Percentiles rank a stretch among this genome's conserved stretches.
These are phyloP conservation scores for Gnomoniopsis smithogilvyi DNA, from an alignment of 2,329 filamentous ascomycete species.

Conservation along the genomic window DNA sequence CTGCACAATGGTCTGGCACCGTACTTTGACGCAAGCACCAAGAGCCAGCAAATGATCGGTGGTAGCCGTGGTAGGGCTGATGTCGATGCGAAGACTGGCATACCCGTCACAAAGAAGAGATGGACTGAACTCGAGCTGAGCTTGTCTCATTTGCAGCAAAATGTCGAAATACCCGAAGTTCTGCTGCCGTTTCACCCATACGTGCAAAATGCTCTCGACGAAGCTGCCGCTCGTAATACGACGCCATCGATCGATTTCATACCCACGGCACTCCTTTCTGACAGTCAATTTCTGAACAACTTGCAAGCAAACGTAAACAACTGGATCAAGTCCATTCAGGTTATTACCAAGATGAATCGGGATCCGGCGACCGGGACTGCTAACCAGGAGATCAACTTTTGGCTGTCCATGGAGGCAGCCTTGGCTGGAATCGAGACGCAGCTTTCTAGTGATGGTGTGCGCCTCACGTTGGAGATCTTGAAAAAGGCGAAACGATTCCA, in stretches of 20 bases:
- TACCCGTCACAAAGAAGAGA: constrained; percentile 96
- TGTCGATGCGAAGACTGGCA: constrained; percentile 87
- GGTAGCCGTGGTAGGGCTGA: constrained; percentile 73
- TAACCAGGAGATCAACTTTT: constrained; percentile 98
- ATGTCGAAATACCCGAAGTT: constrained; percentile 94
- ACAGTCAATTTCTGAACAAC: constrained; percentile 90
- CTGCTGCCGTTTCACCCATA: constrained; percentile 84
- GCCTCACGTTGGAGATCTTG: constrained; percentile 88
- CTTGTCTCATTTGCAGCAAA: constrained; percentile 89
- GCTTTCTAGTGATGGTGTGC: constrained; percentile 82
- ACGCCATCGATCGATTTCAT: constrained; percentile 78
- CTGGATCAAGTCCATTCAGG: constrained; percentile 98
- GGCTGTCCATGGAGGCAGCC: constrained; percentile 94
- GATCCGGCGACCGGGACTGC: constrained; percentile 76
- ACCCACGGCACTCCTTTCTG: constrained; percentile 70
- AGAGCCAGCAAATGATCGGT: constrained; percentile 66
- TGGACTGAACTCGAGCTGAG: constrained; percentile 92
- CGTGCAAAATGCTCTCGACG: constrained; percentile 80
- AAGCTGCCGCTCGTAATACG: constrained; percentile 63
- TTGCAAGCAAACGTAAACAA: constrained; percentile 91
- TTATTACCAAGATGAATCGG: constrained; percentile 89
- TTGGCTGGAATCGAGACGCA: constrained; percentile 89
- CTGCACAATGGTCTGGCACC: constrained; percentile 89
- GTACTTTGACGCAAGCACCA: constrained; percentile 96
- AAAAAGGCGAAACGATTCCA: constrained; percentile 98